These are phyloP conservation scores for Raffaelea deltoideospora DNA, from an alignment of 2,329 filamentous ascomycete species.

Conservation along the genomic window DNA sequence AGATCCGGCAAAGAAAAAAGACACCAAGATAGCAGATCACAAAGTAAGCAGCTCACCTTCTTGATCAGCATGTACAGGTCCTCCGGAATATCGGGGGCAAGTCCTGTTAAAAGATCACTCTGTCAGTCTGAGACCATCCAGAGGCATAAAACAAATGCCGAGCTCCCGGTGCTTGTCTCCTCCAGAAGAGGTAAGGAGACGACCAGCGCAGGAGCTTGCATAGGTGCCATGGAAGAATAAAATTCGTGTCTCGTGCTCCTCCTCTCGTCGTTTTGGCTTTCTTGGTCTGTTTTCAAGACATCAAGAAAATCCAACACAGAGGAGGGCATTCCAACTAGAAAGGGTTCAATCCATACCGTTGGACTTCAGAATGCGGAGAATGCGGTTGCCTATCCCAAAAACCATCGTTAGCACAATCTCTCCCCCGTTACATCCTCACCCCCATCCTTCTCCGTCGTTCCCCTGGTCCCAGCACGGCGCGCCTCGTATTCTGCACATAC, in stretches of 20 bases:
- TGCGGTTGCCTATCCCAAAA: constrained; percentile 98
- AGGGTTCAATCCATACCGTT: constrained; percentile 60
- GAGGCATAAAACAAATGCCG: constrained; percentile 62
- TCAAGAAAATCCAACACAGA: too few relatives aligned
- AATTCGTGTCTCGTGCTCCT: too few relatives aligned
- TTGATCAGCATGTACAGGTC: constrained; percentile 99
- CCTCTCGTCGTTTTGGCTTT: too few relatives aligned
- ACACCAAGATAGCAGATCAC: background rate
- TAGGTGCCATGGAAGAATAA: too few relatives aligned
- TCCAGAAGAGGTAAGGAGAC: too few relatives aligned
- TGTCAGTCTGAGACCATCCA: constrained; percentile 84
- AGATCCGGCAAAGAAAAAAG: background rate
- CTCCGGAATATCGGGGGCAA: constrained; percentile 96
- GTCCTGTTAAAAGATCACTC: constrained; percentile 89
- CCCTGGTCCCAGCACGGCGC: too few relatives aligned
- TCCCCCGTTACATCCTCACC: constrained; percentile 3
- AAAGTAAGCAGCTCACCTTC: constrained; percentile 51
- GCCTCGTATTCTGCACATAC: constrained; percentile 37
- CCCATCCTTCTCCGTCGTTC: too few relatives aligned
- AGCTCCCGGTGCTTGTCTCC: too few relatives aligned
- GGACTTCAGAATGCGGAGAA: constrained; percentile 96
- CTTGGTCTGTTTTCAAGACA: background rate
- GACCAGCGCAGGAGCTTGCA: too few relatives aligned
- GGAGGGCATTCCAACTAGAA: too few relatives aligned
- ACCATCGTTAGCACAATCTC: constrained; percentile 7